Conservation (phyloP, 202 grass and related monocot genomes). For the Digitaria exilis region DNA sequence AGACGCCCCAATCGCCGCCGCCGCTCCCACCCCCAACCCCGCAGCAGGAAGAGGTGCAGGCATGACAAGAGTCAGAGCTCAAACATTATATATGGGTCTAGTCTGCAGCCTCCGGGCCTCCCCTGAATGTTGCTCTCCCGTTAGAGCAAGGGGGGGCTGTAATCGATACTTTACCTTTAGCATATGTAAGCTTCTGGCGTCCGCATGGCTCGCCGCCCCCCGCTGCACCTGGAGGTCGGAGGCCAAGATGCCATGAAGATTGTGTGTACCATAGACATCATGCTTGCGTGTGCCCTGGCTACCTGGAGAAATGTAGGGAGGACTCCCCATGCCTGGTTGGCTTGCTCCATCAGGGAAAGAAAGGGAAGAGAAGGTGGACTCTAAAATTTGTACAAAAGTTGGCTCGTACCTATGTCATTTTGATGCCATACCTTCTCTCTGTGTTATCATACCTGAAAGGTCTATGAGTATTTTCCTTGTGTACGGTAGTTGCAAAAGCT, state of each 20-base stretch:
- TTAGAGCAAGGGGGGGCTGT: slow-evolving; percentile 32
- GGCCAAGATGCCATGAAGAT: slow-evolving; percentile 25
- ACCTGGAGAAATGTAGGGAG: slow-evolving; percentile 43
- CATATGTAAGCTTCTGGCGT: slow-evolving; percentile 52
- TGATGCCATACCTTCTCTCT: background rate
- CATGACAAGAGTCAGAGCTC: background rate
- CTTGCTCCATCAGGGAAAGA: slow-evolving; percentile 14
- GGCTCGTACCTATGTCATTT: slow-evolving; percentile 21
- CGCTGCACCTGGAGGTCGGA: background rate
- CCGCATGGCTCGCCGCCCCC: slow-evolving; percentile 20
- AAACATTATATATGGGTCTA: slow-evolving; percentile 43
- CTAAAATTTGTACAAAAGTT: slow-evolving; percentile 52
- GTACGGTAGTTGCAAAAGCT: too few species aligned
- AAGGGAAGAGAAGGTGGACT: slow-evolving; percentile 25
- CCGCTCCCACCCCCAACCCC: background rate
- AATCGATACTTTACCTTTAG: slow-evolving; percentile 41
- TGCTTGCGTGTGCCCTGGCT: slow-evolving; percentile 46
- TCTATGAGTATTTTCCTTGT: background rate
- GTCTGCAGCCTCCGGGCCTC: slow-evolving; percentile 38
- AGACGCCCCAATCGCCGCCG: slow-evolving; percentile 35
- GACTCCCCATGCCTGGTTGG: slow-evolving; percentile 13
- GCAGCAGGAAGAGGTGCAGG: slow-evolving; percentile 48
- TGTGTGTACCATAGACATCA: slow-evolving; percentile 35
- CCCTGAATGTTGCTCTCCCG: slow-evolving; percentile 19
- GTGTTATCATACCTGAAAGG: background rate